These are phyloP conservation scores for Sodiomyces alkalinus DNA, from an alignment of 2,329 filamentous ascomycete species.

Conservation along the genomic window DNA sequence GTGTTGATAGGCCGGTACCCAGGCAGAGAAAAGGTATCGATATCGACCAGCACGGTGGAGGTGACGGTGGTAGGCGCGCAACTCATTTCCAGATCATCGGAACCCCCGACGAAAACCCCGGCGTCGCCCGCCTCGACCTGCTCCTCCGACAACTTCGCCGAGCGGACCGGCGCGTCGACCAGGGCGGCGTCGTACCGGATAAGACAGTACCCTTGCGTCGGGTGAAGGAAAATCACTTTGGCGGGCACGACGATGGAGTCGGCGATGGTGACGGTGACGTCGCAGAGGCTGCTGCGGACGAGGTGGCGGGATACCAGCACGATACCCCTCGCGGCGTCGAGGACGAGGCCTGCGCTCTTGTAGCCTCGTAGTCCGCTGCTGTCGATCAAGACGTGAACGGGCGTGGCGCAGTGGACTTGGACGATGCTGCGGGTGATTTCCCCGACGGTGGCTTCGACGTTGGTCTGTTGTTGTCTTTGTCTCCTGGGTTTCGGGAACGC, in stretches of 20 bases:
- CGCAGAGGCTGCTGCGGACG: conserved; percentile 90
- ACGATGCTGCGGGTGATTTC: conserved; percentile 92
- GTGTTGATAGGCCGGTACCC: conserved; percentile 90
- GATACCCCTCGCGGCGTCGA: conserved; percentile 89
- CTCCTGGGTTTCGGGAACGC: conserved; percentile 65
- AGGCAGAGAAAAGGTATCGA: conserved; percentile 81
- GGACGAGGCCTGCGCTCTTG: conserved; percentile 91
- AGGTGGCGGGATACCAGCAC: conserved; percentile 89
- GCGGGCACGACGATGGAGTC: conserved; percentile 91
- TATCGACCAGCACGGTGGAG: conserved; percentile 91
- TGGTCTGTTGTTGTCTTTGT: conserved; percentile 83
- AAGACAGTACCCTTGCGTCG: conserved; percentile 90
- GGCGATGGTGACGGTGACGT: conserved; percentile 90
- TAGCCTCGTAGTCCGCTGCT: conserved; percentile 92
- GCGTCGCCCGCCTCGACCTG: conserved; percentile 84
- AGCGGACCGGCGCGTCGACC: conserved; percentile 86
- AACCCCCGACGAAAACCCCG: conserved; percentile 93
- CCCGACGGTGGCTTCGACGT: conserved; percentile 73
- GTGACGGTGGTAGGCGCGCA: conserved; percentile 90
- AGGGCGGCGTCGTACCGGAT: conserved; percentile 87
- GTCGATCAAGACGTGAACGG: conserved; percentile 87
- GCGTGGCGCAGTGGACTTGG: conserved; percentile 82
- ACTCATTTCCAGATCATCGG: conserved; percentile 85
- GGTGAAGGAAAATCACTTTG: conserved; percentile 91
- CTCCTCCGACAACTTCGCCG: conserved; percentile 65